A percentile compares a stretch with the other conserved stretches of the same genome.
Conservation (phyloP, 345 rosid species). For the Aegle marmelos region DNA sequence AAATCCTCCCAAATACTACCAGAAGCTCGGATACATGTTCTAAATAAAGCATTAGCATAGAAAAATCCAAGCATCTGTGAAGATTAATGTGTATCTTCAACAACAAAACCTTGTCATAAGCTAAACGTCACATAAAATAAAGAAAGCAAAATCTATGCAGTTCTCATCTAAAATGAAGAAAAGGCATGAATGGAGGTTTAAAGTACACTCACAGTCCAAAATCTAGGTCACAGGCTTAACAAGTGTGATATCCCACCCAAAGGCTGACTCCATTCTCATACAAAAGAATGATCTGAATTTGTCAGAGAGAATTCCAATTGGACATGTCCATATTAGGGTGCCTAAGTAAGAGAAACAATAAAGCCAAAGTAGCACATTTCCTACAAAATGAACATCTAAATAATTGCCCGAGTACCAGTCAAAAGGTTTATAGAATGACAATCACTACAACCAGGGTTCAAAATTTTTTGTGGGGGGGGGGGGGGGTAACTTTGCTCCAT, state of each 20-base stretch:
- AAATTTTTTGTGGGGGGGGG: no score
- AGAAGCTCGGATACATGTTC: background rate
- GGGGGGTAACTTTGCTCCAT: no score
- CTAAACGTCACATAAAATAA: background rate
- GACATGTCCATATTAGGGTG: background rate
- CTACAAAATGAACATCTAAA: background rate
- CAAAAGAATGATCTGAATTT: background rate
- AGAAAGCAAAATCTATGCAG: background rate
- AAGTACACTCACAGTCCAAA: background rate
- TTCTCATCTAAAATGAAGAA: background rate
- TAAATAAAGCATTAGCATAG: background rate
- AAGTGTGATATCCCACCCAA: background rate
- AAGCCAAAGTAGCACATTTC: background rate
- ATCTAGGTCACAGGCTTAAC: background rate
- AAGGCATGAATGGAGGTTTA: background rate
- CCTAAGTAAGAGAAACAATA: background rate
- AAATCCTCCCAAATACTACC: background rate
- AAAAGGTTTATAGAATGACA: background rate
- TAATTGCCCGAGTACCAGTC: background rate
- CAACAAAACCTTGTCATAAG: background rate
- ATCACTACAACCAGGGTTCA: background rate
- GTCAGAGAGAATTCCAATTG: background rate
- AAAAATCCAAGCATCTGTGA: no score
- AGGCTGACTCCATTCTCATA: no score
- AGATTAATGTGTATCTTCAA: background rate